phyloP scores from a whole-genome alignment of 345 rosid species.

The Capsella bursapastoris region DNA sequence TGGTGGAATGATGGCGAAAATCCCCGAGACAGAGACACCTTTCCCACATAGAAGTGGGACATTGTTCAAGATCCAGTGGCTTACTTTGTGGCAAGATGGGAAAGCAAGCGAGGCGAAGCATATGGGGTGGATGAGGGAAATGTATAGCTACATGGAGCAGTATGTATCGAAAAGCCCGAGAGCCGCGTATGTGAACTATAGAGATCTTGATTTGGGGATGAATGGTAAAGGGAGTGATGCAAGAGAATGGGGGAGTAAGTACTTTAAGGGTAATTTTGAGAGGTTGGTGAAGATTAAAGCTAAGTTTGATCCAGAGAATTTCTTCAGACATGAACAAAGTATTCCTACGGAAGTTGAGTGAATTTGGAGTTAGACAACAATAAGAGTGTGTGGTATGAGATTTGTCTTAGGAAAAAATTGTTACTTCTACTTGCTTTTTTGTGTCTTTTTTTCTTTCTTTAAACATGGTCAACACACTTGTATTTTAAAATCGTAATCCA shows the following conservation, averaged over 20 bases:
- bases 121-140: conserved; percentile 47
- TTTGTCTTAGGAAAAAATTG: conserved; percentile 30
- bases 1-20: conserved; percentile 46
- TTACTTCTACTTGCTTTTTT: conserved; percentile 21
- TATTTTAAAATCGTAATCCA: conserved; percentile 11
- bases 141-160: conserved; percentile 46
- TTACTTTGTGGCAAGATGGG: conserved; percentile 45
- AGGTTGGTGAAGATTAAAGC: conserved; percentile 55
- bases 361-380: conserved; percentile 23
- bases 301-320: conserved; percentile 61
- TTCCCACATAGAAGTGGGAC: conserved; percentile 49
- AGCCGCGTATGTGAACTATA: conserved; percentile 44
- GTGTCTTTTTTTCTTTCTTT: conserved; percentile 9
- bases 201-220: conserved; percentile 52
- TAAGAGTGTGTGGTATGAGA: conserved; percentile 39
- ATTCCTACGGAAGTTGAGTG: conserved; percentile 50
- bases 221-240: conserved; percentile 44
- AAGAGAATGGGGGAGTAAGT: conserved; percentile 60
- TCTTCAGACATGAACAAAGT: conserved; percentile 65
- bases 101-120: conserved; percentile 40
- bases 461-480: conserved; percentile 24
- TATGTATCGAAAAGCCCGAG: conserved; percentile 45
- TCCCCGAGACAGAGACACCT: conserved; percentile 46
- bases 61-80: conserved; percentile 44
- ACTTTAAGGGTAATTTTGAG: conserved; percentile 59